These are phyloP conservation scores for Davidsoniella eucalypti DNA, from an alignment of 2,329 filamentous ascomycete genomes.

Conservation along the genomic window DNA sequence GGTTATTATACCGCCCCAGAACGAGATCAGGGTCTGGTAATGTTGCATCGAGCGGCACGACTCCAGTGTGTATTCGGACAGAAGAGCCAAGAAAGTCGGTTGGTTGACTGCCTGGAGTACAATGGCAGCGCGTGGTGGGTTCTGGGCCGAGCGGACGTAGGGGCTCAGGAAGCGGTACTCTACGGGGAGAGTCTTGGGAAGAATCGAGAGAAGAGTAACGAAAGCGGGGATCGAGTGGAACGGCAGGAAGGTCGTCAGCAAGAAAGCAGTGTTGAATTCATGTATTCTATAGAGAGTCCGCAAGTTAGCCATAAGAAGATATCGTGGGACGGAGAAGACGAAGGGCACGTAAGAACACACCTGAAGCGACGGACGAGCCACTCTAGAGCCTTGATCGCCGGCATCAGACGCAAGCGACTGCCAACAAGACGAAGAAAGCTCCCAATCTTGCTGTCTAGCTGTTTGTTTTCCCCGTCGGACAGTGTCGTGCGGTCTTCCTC, in stretches of 20 bases:
- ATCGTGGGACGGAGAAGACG: neutral
- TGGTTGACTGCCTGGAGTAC: conserved; percentile 73
- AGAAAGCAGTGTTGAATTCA: conserved; percentile 65
- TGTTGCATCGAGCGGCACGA: conserved; percentile 56
- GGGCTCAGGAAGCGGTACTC: conserved; percentile 74
- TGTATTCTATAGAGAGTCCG: conserved; percentile 46
- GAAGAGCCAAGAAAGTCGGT: conserved; percentile 52
- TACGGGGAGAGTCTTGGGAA: conserved; percentile 57
- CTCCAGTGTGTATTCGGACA: conserved; percentile 66
- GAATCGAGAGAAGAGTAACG: conserved; percentile 68
- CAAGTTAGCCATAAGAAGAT: neutral
- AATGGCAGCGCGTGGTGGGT: conserved; percentile 63
- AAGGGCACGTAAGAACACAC: conserved; percentile 31
- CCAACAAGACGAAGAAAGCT: conserved; percentile 69
- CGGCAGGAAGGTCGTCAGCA: conserved; percentile 77
- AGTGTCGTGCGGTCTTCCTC: conserved; percentile 75
- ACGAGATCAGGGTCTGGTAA: conserved; percentile 62
- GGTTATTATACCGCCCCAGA: conserved; percentile 80
- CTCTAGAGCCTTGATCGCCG: conserved; percentile 79
- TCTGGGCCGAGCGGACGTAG: conserved; percentile 62
- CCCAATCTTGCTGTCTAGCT: conserved; percentile 62
- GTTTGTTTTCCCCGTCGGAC: conserved; percentile 63
- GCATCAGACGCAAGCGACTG: conserved; percentile 62
- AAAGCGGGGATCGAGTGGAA: conserved; percentile 83
- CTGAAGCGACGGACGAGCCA: conserved; percentile 86